A percentile compares a stretch with the other conserved stretches of the same genome.
Evolutionary conservation across 371 early-diverging fungal species (phyloP).

Genomic region (Mucor indicus): DNA sequence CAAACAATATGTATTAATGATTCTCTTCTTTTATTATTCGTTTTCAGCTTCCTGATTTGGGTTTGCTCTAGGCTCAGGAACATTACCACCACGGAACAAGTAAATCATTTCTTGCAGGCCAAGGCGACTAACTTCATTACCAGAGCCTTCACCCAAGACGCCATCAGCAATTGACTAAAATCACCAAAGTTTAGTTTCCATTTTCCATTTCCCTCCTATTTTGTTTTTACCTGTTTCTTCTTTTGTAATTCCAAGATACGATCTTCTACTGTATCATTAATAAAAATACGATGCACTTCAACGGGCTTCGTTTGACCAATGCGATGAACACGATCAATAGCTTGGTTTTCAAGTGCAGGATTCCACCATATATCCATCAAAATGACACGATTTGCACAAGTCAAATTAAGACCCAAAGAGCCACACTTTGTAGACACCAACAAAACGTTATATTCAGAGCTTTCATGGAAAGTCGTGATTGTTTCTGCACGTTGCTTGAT

Average conservation of each 20-base stretch:
- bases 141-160: slow-evolving; percentile 42
- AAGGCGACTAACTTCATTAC: slow-evolving; percentile 22
- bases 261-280: slow-evolving; percentile 36
- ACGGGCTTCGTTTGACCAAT: slow-evolving; percentile 86
- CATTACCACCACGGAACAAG: slow-evolving; percentile 39
- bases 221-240: slow-evolving; percentile 27
- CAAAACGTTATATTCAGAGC: slow-evolving; percentile 52
- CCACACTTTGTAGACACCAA: slow-evolving; percentile 64
- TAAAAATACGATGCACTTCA: slow-evolving; percentile 23
- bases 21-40: too few relatives aligned
- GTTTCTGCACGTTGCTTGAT: slow-evolving; percentile 34
- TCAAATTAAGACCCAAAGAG: slow-evolving; percentile 64
- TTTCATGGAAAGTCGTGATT: slow-evolving; percentile 42
- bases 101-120: slow-evolving; percentile 38
- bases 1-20: too few relatives aligned
- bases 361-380: slow-evolving; percentile 73
- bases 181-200: not conserved
- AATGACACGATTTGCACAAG: slow-evolving; percentile 26
- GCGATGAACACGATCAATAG: slow-evolving; percentile 89
- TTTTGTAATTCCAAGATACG: slow-evolving; percentile 39
- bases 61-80: slow-evolving; percentile 11
- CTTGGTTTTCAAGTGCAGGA: slow-evolving; percentile 60
- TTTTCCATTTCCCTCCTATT: not conserved
- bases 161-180: slow-evolving; percentile 32
- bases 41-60: too few relatives aligned